Percentiles rank a stretch among this genome's conserved stretches.
Evolutionary conservation across 208 protist genomes (phyloP).

Genomic region (Leishmania gerbilli): DNA sequence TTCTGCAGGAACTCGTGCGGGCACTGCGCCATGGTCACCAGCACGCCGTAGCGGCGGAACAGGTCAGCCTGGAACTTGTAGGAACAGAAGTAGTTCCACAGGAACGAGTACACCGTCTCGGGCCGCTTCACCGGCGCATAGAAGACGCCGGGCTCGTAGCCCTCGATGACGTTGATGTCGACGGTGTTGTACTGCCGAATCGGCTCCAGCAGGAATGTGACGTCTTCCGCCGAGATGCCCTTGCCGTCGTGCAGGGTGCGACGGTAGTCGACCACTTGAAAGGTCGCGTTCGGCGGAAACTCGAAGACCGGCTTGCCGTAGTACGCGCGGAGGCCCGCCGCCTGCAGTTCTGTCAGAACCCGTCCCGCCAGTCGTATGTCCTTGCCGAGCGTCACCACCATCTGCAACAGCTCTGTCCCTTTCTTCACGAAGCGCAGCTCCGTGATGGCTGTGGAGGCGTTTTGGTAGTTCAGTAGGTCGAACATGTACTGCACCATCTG

Average conservation of each 20-base stretch:
- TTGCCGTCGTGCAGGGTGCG: constrained; percentile 43
- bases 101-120: constrained; percentile 70
- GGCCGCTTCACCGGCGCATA: constrained; percentile 80
- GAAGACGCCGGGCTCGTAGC: constrained; percentile 78
- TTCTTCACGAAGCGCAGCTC: constrained; percentile 81
- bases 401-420: constrained; percentile 67
- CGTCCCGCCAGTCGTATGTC: constrained; percentile 53
- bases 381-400: constrained; percentile 73
- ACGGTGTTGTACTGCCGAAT: constrained; percentile 40
- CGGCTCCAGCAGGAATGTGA: constrained; percentile 59
- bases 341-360: constrained; percentile 59
- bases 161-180: constrained; percentile 75
- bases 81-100: constrained; percentile 83
- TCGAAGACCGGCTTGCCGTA: constrained; percentile 53
- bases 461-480: constrained; percentile 68
- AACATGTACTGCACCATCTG: constrained; percentile 85
- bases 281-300: constrained; percentile 74
- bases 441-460: constrained; percentile 72
- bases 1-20: constrained; percentile 76
- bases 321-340: constrained; percentile 54
- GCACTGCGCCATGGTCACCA: constrained; percentile 83
- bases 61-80: constrained; percentile 68
- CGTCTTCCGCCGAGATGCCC: constrained; percentile 68
- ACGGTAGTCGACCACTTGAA: constrained; percentile 76
- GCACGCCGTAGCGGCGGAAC: constrained; percentile 72